Evolutionary conservation across 2,329 filamentous ascomycete species (phyloP), one percentile per base, ranked within the genome.

Genomic region (Dothidotthia symphoricarpi): DNA sequence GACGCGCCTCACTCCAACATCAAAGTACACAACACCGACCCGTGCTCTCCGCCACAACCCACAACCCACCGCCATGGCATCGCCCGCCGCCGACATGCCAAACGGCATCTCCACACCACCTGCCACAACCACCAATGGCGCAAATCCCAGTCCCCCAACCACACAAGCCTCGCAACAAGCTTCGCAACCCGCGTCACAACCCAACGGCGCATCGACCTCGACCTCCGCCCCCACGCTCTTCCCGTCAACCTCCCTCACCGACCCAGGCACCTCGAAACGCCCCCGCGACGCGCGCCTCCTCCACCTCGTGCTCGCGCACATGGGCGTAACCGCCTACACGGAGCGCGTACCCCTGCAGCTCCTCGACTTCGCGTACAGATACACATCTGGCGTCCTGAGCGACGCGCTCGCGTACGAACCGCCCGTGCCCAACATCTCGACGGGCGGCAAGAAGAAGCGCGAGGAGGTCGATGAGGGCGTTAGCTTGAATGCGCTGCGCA

Each of bases 321-420:
- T 89, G 56, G 86, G 86, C 59, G 86, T 91, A 8, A 82, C 83
- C 4, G 76, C 83, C 27, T 93, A 88, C 74, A 86, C 91, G 65
- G 80, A 85, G 64, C 86, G 87, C 57, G 86, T 93, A 1, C 87
- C 87, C 0, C 77, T 91, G 1, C 81, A 90, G 41, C 81, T 93
- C 32, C 82, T 93, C 63, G 87, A 93, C 51, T 91, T 91, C 61
- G 85, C 87, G 32, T 93, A 93, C 75, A 82, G 87, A 25, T 86
- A 89, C 74, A 87, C 84, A 8, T 81, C 81, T 1, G 77, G 79
- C 40, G 75, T 90, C 24, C 79, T 90, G 14, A 80, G 73, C 50
- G 85, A 89, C 69, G 83, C 64, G 5, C 45, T 66, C 1, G 47
- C 50, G 3, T 64, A 67, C 55, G 61, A 64, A 31, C 61, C 59